phyloP scores from a whole-genome alignment of 139 green algal species.

The Ettlia oleoabundans region DNA sequence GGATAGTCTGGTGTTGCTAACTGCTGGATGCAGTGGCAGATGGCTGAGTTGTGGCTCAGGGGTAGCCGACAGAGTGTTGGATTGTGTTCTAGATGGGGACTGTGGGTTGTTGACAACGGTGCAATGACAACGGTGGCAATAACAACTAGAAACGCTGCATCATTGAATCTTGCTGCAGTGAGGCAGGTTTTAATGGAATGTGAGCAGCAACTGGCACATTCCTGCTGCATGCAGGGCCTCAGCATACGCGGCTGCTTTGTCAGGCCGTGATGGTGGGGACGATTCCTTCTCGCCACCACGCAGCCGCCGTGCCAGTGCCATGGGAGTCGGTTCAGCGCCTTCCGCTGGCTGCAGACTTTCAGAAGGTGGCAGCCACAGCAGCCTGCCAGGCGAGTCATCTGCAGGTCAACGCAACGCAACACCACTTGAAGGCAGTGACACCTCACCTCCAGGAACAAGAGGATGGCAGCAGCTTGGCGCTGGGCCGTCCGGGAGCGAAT shows the following conservation, averaged over 20 bases:
- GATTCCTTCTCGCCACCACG: neutral
- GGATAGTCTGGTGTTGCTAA: neutral
- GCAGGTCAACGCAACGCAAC: neutral
- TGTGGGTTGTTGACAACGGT: too few species aligned
- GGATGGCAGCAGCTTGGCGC: neutral
- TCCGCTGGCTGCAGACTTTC: neutral
- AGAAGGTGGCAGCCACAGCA: neutral
- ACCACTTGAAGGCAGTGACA: too few species aligned
- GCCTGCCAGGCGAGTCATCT: neutral
- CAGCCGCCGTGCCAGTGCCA: slow-evolving; percentile 6
- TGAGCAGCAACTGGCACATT: too few species aligned
- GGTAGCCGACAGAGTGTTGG: neutral
- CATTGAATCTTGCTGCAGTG: neutral
- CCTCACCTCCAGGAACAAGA: too few species aligned
- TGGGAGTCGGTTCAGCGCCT: neutral
- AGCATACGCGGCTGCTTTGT: slow-evolving; percentile 1
- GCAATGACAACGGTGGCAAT: too few species aligned
- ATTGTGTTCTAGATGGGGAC: neutral
- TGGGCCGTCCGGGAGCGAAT: neutral
- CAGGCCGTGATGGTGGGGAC: neutral
- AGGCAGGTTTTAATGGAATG: too few species aligned
- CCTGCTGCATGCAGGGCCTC: neutral
- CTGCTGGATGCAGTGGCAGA: neutral
- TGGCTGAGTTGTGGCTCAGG: neutral
- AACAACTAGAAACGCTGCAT: too few species aligned